phyloP scores from a whole-genome alignment of 2,329 filamentous ascomycete species.

The Aspergillus latus region DNA sequence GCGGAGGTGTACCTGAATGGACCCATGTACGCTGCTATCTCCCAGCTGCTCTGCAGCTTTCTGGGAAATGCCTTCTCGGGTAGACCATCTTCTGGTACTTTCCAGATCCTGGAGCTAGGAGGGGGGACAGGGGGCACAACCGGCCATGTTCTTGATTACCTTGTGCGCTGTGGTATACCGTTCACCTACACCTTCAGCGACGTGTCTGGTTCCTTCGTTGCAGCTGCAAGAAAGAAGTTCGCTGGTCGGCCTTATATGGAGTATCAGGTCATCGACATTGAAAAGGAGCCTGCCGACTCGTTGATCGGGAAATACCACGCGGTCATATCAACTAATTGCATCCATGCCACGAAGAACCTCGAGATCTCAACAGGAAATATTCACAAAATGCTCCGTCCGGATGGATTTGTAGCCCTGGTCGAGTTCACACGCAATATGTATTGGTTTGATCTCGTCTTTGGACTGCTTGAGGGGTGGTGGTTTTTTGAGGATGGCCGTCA shows the following conservation, averaged over 20 bases:
- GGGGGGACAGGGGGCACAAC: constrained; percentile 42
- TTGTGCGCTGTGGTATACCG: constrained; percentile 9
- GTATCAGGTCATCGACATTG: constrained; percentile 35
- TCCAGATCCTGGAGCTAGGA: constrained; percentile 38
- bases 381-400: constrained; percentile 25
- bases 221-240: constrained; percentile 30
- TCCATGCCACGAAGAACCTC: constrained; percentile 34
- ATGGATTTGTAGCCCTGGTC: constrained; percentile 32
- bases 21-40: constrained; percentile 23
- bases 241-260: constrained; percentile 30
- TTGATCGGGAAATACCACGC: constrained; percentile 23
- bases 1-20: constrained; percentile 39
- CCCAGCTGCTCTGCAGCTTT: too few species aligned
- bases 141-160: constrained; percentile 11
- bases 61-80: too few species aligned
- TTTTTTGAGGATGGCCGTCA: constrained; percentile 35
- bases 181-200: constrained; percentile 40
- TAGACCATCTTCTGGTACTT: neutral
- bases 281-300: constrained; percentile 26
- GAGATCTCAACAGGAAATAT: constrained; percentile 21
- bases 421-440: constrained; percentile 30
- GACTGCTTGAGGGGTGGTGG: constrained; percentile 45
- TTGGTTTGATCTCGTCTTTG: constrained; percentile 37
- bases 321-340: constrained; percentile 32
- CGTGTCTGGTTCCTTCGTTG: constrained; percentile 35